Evolutionary conservation across 179 eudicot species (phyloP).

Genomic region (Silene vulgaris): DNA sequence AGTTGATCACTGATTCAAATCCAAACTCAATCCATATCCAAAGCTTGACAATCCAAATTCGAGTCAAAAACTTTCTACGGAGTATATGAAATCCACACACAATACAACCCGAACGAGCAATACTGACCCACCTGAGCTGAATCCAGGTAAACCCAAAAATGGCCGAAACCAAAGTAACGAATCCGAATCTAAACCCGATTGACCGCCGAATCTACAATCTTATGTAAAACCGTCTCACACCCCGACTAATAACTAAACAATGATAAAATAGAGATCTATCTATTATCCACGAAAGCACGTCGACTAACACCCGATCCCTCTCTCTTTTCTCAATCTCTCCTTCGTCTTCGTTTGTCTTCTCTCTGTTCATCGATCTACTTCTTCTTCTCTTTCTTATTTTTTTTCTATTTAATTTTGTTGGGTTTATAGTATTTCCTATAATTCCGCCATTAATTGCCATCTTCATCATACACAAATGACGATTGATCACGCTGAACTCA

Average conservation of each 20-base stretch:
- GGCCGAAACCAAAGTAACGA: no score
- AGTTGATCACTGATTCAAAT: no score
- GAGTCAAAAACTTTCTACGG: no score
- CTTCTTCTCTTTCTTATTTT: neutral
- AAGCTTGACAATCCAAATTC: no score
- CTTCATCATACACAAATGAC: conserved; percentile 32
- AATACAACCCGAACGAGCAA: no score
- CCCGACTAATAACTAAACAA: neutral
- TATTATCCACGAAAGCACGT: conserved; percentile 24
- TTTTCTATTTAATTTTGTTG: neutral
- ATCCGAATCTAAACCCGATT: no score
- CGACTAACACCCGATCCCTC: conserved; percentile 10
- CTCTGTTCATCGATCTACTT: conserved; percentile 13
- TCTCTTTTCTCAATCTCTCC: neutral
- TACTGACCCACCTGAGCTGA: no score
- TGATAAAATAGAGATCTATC: conserved; percentile 6
- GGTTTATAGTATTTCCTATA: neutral
- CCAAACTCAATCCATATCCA: no score
- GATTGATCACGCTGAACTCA: conserved; percentile 63
- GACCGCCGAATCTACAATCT: no score
- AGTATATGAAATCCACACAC: no score
- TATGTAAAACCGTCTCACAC: no score
- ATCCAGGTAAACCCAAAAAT: no score
- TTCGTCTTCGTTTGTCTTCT: neutral
- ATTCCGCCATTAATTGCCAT: conserved; percentile 20